Evolutionary conservation across 192 early-diverging fungal species (phyloP).

Genomic region (Coemansia sp.): DNA sequence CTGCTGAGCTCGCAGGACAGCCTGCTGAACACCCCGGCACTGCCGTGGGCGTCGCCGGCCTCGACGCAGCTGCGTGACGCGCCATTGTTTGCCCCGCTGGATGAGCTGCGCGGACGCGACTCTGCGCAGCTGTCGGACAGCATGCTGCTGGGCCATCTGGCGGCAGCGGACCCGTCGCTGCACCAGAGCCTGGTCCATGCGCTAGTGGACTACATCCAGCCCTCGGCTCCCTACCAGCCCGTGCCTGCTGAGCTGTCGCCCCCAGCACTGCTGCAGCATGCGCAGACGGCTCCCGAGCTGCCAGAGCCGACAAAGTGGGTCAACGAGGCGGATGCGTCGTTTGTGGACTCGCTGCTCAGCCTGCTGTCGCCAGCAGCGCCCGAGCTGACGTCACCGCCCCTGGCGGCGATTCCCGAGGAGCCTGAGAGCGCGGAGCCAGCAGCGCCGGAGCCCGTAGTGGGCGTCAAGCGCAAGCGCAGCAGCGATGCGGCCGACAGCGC

Average conservation of each 20-base stretch:
- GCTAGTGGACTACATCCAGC: conserved; percentile 43
- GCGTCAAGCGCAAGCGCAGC: background rate
- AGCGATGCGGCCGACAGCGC: background rate
- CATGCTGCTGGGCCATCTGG: conserved; percentile 30
- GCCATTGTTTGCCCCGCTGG: conserved; percentile 49
- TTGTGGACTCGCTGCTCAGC: conserved; percentile 41
- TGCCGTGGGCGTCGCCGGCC: conserved; percentile 7
- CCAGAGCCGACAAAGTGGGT: conserved; percentile 2
- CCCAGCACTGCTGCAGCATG: conserved; percentile 9
- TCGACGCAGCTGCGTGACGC: background rate
- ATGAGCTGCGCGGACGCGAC: conserved; percentile 32
- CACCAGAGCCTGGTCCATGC: conserved; percentile 48
- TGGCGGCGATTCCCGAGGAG: conserved; percentile 12
- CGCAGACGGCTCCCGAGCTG: conserved; percentile 1
- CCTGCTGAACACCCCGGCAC: conserved; percentile 38
- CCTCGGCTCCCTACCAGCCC: conserved; percentile 31
- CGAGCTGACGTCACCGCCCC: conserved; percentile 18
- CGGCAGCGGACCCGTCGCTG: conserved; percentile 22
- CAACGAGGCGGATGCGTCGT: conserved; percentile 22
- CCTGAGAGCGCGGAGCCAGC: conserved; percentile 5
- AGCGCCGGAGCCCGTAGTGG: conserved; percentile 1
- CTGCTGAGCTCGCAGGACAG: conserved; percentile 39
- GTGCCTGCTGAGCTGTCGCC: conserved; percentile 1
- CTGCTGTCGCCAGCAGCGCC: conserved; percentile 26
- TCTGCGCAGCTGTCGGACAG: conserved; percentile 4